A percentile compares a stretch with the other conserved stretches of the same genome.
These are phyloP conservation scores for Fraxinus anomala DNA, from an alignment of 257 asterid species.

Conservation along the genomic window DNA sequence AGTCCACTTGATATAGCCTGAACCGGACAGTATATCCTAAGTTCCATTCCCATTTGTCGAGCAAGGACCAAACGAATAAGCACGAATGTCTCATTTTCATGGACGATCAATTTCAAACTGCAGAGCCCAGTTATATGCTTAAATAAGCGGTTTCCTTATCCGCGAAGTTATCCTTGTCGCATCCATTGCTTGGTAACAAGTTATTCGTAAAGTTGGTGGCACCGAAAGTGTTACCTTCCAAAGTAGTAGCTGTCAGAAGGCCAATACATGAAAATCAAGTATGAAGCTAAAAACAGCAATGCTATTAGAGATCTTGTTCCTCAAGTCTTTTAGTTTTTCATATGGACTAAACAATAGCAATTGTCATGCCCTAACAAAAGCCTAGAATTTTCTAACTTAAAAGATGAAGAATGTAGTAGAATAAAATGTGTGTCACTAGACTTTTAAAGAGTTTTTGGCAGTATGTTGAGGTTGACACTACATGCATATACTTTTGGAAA, in stretches of 20 bases:
- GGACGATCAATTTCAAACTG: not conserved
- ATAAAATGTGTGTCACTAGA: not conserved
- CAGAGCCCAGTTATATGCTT: not conserved
- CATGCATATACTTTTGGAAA: too few species aligned
- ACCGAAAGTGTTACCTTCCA: too few species aligned
- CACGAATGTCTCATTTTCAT: conserved; percentile 52
- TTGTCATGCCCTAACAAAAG: not conserved
- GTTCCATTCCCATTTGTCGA: conserved; percentile 97
- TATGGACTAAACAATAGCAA: not conserved
- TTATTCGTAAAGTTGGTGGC: too few species aligned
- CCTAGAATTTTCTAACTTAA: too few species aligned
- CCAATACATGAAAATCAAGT: too few species aligned
- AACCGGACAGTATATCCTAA: conserved; percentile 78
- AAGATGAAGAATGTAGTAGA: not conserved
- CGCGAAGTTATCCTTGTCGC: too few species aligned
- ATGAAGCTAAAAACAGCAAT: too few species aligned
- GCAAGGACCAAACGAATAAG: conserved; percentile 83
- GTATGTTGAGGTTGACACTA: too few species aligned
- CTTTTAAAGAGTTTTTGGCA: not conserved
- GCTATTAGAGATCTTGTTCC: too few species aligned
- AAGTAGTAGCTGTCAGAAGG: too few species aligned
- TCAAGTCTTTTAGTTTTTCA: not conserved
- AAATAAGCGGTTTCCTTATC: too few species aligned
- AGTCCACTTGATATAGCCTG: conserved; percentile 77
- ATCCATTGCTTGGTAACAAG: too few species aligned